phyloP scores from a whole-genome alignment of 2,329 filamentous ascomycete species.

The Coniochaeta sp. region DNA sequence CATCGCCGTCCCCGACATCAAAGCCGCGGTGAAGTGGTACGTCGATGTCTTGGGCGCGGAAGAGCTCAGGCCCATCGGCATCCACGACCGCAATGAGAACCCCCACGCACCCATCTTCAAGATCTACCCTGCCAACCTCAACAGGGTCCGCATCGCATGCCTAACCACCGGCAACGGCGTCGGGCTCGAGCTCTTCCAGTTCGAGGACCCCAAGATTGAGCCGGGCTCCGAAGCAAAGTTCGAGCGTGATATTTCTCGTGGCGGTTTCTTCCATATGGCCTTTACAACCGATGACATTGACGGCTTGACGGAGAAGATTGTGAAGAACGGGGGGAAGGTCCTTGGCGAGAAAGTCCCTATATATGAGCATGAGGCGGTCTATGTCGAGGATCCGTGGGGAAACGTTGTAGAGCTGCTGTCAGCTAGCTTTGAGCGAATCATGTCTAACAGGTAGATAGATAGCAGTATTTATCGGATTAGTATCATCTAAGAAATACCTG shows the following conservation, averaged over 20 bases:
- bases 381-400: slow-evolving; percentile 3
- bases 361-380: background rate
- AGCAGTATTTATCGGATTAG: no score
- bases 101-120: slow-evolving; percentile 21
- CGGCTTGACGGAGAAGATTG: slow-evolving; percentile 15
- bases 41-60: background rate
- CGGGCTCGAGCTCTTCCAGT: slow-evolving; percentile 26
- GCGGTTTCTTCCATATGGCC: slow-evolving; percentile 27
- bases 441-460: background rate
- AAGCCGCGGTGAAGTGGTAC: slow-evolving; percentile 1
- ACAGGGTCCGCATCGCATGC: slow-evolving; percentile 21
- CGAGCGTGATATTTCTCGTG: slow-evolving; percentile 13
- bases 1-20: slow-evolving; percentile 1
- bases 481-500: no score
- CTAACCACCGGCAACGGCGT: slow-evolving; percentile 23
- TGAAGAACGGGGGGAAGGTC: slow-evolving; percentile 19
- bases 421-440: background rate
- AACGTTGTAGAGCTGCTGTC: slow-evolving; percentile 1
- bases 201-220: slow-evolving; percentile 16
- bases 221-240: slow-evolving; percentile 10
- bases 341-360: slow-evolving; percentile 12
- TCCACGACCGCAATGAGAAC: slow-evolving; percentile 6
- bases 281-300: slow-evolving; percentile 23
- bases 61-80: background rate
- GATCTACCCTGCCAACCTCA: slow-evolving; percentile 20